Evolutionary conservation across 306 rosid species (phyloP), one percentile per base, ranked within the genome.

Genomic region (Medicago truncatula): DNA sequence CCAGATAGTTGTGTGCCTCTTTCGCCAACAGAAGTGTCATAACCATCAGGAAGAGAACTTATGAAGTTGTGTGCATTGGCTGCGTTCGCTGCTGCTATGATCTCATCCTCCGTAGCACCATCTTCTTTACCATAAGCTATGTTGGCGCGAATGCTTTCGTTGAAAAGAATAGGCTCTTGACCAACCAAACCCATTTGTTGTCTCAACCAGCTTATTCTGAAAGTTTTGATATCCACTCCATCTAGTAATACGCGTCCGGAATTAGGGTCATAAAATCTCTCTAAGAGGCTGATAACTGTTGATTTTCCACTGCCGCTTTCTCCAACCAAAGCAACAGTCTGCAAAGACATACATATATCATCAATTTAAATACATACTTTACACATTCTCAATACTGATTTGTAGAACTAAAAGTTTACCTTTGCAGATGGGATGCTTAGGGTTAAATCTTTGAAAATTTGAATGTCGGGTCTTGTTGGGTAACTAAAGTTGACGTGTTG

Each of bases 261-360:
- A 38, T 86, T 83, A 1, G 97, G 96, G 56, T 89, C 86, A 5
- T 95, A 95, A 43, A 95, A 95, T 78, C 97, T 80, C 88, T 95
- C 93, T 10, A 90, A 71, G 3, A 92, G 89, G 68, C 93, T 81
- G 8, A 95, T 92, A 8, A 88, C 83, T 47, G 97, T 92, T 16
- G 97, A 95, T 82, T 95, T 92, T 44, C 97, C 98, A 54, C 97
- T 84, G 4, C 98, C 98, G 68, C 97, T 95, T 78, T 92, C 98
- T 74, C 97, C 97, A 38, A 95, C 98, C 85, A 95, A 83, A 15
- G 98, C 98, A 65, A 89, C 86, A 41, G 92, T 87, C 98, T 90
- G 71, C 78, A 82, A 11, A 56, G 15, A 46, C 6, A 41, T 10
- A 53, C 31, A 28, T 28, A 28, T 41, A 61, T 62, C 36, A 63